These are phyloP conservation scores for Saturnispora mendoncae DNA, from an alignment of 805 yeast species.

Conservation along the genomic window DNA sequence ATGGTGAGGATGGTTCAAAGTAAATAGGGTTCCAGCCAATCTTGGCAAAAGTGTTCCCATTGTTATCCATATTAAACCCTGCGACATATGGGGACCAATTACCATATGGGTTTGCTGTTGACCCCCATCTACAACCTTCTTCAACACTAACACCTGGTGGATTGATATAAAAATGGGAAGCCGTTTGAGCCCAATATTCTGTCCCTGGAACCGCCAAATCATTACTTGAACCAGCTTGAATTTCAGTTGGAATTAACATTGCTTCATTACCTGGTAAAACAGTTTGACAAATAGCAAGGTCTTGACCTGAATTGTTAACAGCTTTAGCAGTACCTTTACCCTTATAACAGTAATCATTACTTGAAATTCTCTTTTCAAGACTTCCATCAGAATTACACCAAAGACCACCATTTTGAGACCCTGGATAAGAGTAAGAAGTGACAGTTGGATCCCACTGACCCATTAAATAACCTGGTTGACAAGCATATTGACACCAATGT, in stretches of 20 bases:
- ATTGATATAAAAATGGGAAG: constrained; percentile 80
- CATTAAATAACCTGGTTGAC: constrained; percentile 80
- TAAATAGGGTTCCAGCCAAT: constrained; percentile 90
- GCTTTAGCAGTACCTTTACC: constrained; percentile 66
- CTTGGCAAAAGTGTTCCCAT: constrained; percentile 67
- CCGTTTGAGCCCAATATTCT: constrained; percentile 76
- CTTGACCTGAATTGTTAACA: constrained; percentile 43
- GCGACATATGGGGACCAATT: constrained; percentile 95
- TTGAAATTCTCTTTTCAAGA: constrained; percentile 50
- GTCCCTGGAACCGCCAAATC: constrained; percentile 78
- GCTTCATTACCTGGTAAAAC: constrained; percentile 93
- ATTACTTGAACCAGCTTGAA: constrained; percentile 38
- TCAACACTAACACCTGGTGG: constrained; percentile 70
- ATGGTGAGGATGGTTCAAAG: constrained; percentile 49
- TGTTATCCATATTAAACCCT: constrained; percentile 73
- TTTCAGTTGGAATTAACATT: constrained; percentile 80
- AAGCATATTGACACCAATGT: constrained; percentile 85
- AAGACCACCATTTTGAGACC: constrained; percentile 76
- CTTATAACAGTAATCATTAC: constrained; percentile 57
- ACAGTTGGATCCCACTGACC: constrained; percentile 81
- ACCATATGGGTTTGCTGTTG: constrained; percentile 57
- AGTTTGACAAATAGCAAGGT: constrained; percentile 85
- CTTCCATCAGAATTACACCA: constrained; percentile 67
- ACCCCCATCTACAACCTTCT: constrained; percentile 85
- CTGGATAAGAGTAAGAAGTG: constrained; percentile 67